A percentile compares a stretch with the other conserved stretches of the same genome.
Evolutionary conservation across 1,284 basidiomycete genomes (phyloP).

Genomic region (Pseudozyma sp.): DNA sequence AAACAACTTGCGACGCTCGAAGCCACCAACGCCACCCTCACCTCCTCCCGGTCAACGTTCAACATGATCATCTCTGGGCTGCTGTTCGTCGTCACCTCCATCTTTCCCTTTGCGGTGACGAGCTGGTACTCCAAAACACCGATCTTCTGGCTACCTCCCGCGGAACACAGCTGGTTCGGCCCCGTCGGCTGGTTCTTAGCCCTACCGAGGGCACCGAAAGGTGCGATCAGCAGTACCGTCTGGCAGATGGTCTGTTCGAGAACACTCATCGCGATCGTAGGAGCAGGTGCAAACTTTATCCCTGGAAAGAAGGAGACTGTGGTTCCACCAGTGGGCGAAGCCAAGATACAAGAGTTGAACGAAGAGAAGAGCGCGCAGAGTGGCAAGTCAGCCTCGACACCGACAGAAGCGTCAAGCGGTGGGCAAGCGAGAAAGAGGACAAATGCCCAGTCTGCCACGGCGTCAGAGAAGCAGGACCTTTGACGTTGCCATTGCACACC

Average conservation of each 20-base stretch:
- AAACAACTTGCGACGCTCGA: slow-evolving; percentile 94
- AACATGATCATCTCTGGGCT: slow-evolving; percentile 53
- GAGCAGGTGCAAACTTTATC: slow-evolving; percentile 14
- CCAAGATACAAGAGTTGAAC: slow-evolving; percentile 13
- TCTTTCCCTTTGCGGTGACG: slow-evolving; percentile 61
- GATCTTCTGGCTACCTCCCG: slow-evolving; percentile 66
- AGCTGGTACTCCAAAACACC: slow-evolving; percentile 65
- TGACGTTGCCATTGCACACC: neutral
- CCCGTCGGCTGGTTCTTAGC: slow-evolving; percentile 58
- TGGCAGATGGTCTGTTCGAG: slow-evolving; percentile 52
- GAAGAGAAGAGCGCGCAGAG: slow-evolving; percentile 6
- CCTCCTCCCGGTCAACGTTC: slow-evolving; percentile 46
- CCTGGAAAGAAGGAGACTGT: slow-evolving; percentile 22
- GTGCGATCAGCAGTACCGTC: slow-evolving; percentile 47
- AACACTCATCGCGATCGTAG: slow-evolving; percentile 19
- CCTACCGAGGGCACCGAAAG: slow-evolving; percentile 55
- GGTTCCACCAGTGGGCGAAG: slow-evolving; percentile 13
- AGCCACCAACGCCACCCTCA: slow-evolving; percentile 74
- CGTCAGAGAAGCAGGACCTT: slow-evolving; percentile 29
- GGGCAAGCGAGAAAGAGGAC: slow-evolving; percentile 22
- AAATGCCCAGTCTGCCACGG: slow-evolving; percentile 11
- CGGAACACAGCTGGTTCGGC: slow-evolving; percentile 54
- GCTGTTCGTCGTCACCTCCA: slow-evolving; percentile 62
- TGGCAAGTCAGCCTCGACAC: slow-evolving; percentile 1
- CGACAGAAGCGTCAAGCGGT: neutral